These are phyloP conservation scores for Globisporangium paddicum DNA, from an alignment of 352 stramenopile genomes.

Conservation along the genomic window DNA sequence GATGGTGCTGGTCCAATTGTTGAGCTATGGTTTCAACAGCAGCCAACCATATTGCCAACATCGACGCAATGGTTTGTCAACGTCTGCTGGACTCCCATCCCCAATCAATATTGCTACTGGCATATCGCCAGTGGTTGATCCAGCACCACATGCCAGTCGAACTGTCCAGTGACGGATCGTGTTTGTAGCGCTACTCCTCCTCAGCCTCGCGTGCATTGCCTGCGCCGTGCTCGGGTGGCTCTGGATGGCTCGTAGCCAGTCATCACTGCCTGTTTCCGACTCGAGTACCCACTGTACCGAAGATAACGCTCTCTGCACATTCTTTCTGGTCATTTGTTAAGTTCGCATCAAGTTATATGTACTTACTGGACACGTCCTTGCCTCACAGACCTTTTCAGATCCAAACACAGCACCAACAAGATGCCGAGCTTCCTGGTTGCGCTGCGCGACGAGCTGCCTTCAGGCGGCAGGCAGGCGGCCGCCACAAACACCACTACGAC, in stretches of 20 bases:
- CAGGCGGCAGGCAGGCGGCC: neutral
- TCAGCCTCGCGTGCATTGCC: conserved; percentile 17
- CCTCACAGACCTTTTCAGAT: no score
- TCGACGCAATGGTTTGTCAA: neutral
- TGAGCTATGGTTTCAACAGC: neutral
- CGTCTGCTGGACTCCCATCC: neutral
- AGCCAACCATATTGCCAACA: neutral
- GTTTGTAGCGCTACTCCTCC: conserved; percentile 5
- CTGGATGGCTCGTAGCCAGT: conserved; percentile 3
- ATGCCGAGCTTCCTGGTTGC: conserved; percentile 21
- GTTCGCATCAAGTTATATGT: no score
- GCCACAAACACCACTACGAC: neutral
- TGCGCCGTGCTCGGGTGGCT: conserved; percentile 22
- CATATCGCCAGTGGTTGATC: neutral
- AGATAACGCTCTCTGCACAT: neutral
- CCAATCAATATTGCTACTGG: neutral
- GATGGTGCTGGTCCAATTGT: conserved; percentile 14
- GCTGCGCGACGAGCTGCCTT: conserved; percentile 24
- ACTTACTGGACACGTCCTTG: no score
- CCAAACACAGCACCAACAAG: neutral
- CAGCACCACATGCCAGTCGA: neutral
- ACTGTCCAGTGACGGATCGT: conserved; percentile 11
- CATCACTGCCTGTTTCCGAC: no score
- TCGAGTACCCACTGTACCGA: no score
- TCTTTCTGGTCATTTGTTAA: neutral